These are phyloP conservation scores for Protomyces gravidus DNA, from an alignment of 1,139 yeast genomes.

Conservation along the genomic window DNA sequence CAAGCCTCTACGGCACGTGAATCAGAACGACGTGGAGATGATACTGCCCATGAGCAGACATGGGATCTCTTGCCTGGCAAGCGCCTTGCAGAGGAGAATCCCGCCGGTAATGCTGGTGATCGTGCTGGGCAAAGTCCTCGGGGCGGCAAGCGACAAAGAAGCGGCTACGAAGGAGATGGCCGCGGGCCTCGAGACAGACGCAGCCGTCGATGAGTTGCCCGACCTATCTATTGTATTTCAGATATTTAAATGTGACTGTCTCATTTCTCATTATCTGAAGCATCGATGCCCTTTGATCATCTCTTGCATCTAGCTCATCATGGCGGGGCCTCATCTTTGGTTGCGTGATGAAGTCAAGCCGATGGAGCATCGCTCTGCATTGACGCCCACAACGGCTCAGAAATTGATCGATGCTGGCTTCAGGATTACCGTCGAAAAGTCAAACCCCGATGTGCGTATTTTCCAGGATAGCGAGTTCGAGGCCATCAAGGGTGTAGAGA, in stretches of 20 bases:
- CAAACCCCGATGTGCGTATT: constrained; percentile 62
- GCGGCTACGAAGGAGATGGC: background rate
- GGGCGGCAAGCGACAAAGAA: background rate
- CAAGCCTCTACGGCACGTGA: background rate
- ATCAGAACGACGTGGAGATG: background rate
- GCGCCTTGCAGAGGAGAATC: background rate
- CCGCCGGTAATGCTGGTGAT: background rate
- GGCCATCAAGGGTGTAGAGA: constrained; percentile 63
- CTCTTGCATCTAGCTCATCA: background rate
- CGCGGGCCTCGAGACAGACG: background rate
- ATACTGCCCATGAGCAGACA: too few species aligned
- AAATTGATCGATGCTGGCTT: constrained; percentile 82
- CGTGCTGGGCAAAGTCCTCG: constrained; percentile 3
- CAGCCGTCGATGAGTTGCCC: background rate
- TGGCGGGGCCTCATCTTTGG: constrained; percentile 43
- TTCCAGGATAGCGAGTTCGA: constrained; percentile 72
- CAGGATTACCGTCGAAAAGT: constrained; percentile 78
- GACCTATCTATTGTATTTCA: background rate
- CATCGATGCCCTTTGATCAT: too few species aligned
- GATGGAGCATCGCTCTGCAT: constrained; percentile 92
- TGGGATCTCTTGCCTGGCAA: too few species aligned
- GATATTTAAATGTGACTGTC: background rate
- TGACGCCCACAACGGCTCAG: constrained; percentile 87
- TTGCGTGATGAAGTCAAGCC: constrained; percentile 97
- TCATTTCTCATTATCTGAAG: background rate